Percentiles rank a stretch among this genome's conserved stretches.
These are phyloP conservation scores for Trichoderma virens DNA, from an alignment of 495 filamentous ascomycete species.

Conservation along the genomic window DNA sequence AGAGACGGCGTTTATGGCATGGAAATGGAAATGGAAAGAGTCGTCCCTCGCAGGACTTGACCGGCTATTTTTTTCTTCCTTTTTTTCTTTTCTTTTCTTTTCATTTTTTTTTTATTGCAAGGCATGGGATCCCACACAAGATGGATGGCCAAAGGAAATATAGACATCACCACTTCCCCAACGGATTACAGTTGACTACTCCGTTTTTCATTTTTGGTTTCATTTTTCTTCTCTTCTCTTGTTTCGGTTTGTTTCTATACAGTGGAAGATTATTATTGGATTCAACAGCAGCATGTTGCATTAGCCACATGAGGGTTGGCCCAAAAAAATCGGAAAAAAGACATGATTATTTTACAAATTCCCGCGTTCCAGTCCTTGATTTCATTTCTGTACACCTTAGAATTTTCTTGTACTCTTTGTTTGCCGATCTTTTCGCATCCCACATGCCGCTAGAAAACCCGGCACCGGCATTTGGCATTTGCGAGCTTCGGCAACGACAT, in stretches of 20 bases:
- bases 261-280: not conserved
- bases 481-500: not conserved
- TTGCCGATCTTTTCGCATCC: not conserved
- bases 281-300: not conserved
- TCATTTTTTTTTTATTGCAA: not conserved
- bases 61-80: not conserved
- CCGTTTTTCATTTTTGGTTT: not conserved
- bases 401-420: not conserved
- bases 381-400: not conserved
- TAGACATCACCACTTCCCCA: constrained; percentile 7
- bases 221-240: not conserved
- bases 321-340: not conserved
- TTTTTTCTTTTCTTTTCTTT: not conserved
- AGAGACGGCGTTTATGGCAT: constrained; percentile 9
- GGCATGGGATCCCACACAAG: not conserved
- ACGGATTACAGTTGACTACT: not conserved
- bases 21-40: constrained; percentile 4
- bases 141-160: not conserved
- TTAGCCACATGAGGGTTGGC: not conserved
- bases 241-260: not conserved
- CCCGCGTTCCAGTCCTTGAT: not conserved
- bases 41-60: not conserved
- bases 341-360: not conserved
- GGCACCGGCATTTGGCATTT: not conserved
- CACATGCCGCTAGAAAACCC: not conserved